A percentile compares a stretch with the other conserved stretches of the same genome.
Conservation (phyloP, 305 asterid genomes). For the Solanum hybrid region DNA sequence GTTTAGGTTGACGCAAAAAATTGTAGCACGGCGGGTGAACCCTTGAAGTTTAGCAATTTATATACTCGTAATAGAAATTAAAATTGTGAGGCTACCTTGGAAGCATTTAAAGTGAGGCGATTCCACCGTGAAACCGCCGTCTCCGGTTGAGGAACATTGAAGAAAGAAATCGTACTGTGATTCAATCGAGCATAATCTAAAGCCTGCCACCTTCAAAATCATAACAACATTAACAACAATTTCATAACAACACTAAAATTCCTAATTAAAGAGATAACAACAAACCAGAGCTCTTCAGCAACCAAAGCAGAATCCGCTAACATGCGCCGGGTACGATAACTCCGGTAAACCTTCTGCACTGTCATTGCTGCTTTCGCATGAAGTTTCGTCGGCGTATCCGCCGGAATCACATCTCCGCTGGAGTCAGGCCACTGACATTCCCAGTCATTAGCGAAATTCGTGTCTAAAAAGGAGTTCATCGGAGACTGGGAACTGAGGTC, state of each 20-base stretch:
- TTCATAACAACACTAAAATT: background rate
- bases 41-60: background rate
- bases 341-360: constrained; percentile 72
- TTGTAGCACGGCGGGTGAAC: background rate
- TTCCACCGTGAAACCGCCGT: constrained; percentile 80
- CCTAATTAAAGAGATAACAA: background rate
- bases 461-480: background rate
- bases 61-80: background rate
- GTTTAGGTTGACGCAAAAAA: background rate
- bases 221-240: background rate
- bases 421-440: background rate
- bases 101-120: constrained; percentile 68
- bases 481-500: constrained; percentile 10
- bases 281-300: constrained; percentile 81
- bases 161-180: constrained; percentile 81
- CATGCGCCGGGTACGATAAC: constrained; percentile 86
- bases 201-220: constrained; percentile 32
- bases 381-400: background rate
- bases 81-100: constrained; percentile 40
- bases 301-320: constrained; percentile 89
- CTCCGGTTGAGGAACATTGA: constrained; percentile 75
- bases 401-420: background rate
- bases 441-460: background rate
- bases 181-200: constrained; percentile 83
- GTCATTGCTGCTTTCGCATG: constrained; percentile 52